phyloP scores from a whole-genome alignment of 768 basidiomycete species.

The Phlegmacium glaucopus region DNA sequence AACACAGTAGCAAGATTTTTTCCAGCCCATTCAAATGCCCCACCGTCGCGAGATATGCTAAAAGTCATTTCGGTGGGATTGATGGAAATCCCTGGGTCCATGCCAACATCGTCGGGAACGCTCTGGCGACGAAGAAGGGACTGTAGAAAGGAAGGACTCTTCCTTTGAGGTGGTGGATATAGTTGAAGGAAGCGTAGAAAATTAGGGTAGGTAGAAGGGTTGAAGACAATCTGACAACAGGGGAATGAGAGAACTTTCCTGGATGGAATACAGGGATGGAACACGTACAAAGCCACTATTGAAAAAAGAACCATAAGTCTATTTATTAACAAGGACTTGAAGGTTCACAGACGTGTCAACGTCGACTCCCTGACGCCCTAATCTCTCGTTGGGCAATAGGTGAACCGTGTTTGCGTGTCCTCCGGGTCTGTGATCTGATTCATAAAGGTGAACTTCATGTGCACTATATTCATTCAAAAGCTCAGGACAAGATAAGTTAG shows the following conservation, averaged over 20 bases:
- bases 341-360: conserved; percentile 64
- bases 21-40: conserved; percentile 76
- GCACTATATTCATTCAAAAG: conserved; percentile 71
- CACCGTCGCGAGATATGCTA: conserved; percentile 67
- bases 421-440: conserved; percentile 62
- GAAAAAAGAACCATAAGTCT: conserved; percentile 1
- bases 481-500: conserved; percentile 25
- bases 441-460: conserved; percentile 74
- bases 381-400: conserved; percentile 39
- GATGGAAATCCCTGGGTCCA: conserved; percentile 39
- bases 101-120: not conserved
- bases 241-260: not conserved
- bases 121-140: conserved; percentile 6
- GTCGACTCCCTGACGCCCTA: conserved; percentile 34
- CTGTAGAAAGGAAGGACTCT: conserved; percentile 2
- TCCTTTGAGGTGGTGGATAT: conserved; percentile 18
- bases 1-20: conserved; percentile 60
- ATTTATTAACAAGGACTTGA: not conserved
- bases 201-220: conserved; percentile 75
- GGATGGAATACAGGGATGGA: not conserved
- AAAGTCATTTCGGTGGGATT: conserved; percentile 75
- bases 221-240: conserved; percentile 63
- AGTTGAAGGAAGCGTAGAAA: conserved; percentile 65
- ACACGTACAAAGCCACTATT: conserved; percentile 54
- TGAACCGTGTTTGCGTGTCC: conserved; percentile 76